phyloP scores from a whole-genome alignment of 1,284 basidiomycete genomes.

The Apiotrichum montevideense region DNA sequence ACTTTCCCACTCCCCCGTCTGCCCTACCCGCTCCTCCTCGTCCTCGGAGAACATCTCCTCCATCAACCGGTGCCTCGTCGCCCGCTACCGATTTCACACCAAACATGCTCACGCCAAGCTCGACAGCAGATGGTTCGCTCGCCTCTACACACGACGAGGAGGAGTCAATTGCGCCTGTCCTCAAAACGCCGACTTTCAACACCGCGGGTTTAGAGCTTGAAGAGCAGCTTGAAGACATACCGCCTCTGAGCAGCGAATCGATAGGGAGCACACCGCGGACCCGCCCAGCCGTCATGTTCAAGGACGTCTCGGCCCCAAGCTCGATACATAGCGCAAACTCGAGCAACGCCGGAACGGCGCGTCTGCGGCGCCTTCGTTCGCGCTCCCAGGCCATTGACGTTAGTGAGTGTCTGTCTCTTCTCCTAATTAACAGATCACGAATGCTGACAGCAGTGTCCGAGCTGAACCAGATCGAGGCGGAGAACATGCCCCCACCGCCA shows the following conservation, averaged over 20 bases:
- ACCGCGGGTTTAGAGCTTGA: background rate
- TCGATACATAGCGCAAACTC: slow-evolving; percentile 1
- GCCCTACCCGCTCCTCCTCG: slow-evolving; percentile 7
- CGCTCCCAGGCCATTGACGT: slow-evolving; percentile 19
- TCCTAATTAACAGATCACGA: background rate
- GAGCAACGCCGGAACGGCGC: slow-evolving; percentile 1
- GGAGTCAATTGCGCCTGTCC: too few relatives aligned
- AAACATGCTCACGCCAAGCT: too few relatives aligned
- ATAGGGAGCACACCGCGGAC: background rate
- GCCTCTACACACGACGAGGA: too few relatives aligned
- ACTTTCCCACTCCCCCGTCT: slow-evolving; percentile 15
- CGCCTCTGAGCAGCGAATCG: too few relatives aligned
- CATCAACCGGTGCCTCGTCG: too few relatives aligned
- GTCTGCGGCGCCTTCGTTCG: slow-evolving; percentile 12
- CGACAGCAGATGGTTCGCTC: too few relatives aligned
- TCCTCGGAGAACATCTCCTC: too few relatives aligned
- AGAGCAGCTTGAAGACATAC: background rate
- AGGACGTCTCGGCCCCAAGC: background rate
- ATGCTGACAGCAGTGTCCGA: slow-evolving; percentile 23
- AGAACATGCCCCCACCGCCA: slow-evolving; percentile 9
- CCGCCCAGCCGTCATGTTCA: background rate
- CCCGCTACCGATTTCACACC: too few relatives aligned
- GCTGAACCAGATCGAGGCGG: slow-evolving; percentile 23
- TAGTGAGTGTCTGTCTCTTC: slow-evolving; percentile 1
- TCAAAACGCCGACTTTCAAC: background rate